Conservation (phyloP, 2,329 filamentous ascomycete genomes). For the Penicillium sp. region DNA sequence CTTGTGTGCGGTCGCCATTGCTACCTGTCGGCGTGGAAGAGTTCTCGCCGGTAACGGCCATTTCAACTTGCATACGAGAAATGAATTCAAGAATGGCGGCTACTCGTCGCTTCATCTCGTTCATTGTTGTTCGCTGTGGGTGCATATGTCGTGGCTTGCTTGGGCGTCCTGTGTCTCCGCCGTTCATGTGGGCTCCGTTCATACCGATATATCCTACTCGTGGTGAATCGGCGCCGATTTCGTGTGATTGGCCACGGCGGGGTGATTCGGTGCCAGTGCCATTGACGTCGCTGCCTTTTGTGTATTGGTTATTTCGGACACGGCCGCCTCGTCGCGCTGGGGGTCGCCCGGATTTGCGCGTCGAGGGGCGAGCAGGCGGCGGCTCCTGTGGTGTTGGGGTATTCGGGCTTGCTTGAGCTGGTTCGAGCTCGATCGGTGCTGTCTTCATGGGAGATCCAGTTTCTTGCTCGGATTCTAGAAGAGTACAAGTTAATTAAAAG, state of each 20-base stretch:
- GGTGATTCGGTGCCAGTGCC: conserved; percentile 48
- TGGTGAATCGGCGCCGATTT: conserved; percentile 40
- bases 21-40: conserved; percentile 37
- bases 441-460: conserved; percentile 54
- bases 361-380: conserved; percentile 40
- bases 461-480: conserved; percentile 69
- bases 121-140: conserved; percentile 67
- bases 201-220: conserved; percentile 29
- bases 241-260: conserved; percentile 41
- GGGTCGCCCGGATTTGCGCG: conserved; percentile 62
- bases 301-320: conserved; percentile 76
- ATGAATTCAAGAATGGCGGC: conserved; percentile 87
- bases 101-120: conserved; percentile 82
- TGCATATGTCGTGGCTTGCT: conserved; percentile 60
- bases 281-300: conserved; percentile 67
- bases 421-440: conserved; percentile 37
- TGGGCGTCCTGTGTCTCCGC: conserved; percentile 56
- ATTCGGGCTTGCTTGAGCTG: conserved; percentile 44
- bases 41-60: conserved; percentile 61
- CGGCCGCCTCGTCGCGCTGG: conserved; percentile 65
- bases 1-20: conserved; percentile 36
- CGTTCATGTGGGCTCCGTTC: conserved; percentile 53
- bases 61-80: conserved; percentile 79
- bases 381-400: conserved; percentile 40
- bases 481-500: conserved; percentile 38